These are phyloP conservation scores for Phtheirospermum japonicum DNA, from an alignment of 257 asterid genomes.

Conservation along the genomic window DNA sequence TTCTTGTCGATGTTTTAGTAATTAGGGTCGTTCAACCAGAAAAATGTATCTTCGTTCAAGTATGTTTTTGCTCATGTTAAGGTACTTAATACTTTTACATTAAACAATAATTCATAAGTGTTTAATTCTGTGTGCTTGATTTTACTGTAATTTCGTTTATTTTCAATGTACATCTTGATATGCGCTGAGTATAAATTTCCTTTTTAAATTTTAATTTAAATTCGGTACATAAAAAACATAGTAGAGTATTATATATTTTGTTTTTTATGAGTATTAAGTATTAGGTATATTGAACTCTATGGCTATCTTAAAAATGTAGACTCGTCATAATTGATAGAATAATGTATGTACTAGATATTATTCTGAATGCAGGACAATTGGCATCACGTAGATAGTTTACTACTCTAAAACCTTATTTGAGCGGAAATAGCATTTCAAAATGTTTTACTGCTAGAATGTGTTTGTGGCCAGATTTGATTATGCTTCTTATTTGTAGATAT, in stretches of 20 bases:
- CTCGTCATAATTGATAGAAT: background rate
- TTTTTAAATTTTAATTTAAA: slow-evolving; percentile 5
- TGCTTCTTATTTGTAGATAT: background rate
- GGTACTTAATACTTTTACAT: slow-evolving; percentile 25
- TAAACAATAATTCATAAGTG: background rate
- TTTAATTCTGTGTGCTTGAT: background rate
- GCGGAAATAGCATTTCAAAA: background rate
- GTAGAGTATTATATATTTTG: background rate
- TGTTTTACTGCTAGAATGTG: background rate
- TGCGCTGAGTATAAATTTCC: background rate
- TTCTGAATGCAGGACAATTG: background rate
- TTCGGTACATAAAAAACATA: background rate
- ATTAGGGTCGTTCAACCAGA: no score
- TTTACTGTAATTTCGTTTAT: background rate
- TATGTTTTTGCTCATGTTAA: slow-evolving; percentile 34
- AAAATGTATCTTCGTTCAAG: no score
- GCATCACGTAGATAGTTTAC: slow-evolving; percentile 8
- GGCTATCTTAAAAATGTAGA: background rate
- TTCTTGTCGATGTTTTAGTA: no score
- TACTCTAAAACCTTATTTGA: slow-evolving; percentile 2
- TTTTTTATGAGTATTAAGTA: background rate
- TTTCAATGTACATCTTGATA: slow-evolving; percentile 2
- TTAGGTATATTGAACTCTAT: background rate
- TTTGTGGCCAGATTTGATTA: background rate
- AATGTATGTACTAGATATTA: no score